Conservation (phyloP, 345 rosid genomes). For the Leavenworthia alabamica region DNA sequence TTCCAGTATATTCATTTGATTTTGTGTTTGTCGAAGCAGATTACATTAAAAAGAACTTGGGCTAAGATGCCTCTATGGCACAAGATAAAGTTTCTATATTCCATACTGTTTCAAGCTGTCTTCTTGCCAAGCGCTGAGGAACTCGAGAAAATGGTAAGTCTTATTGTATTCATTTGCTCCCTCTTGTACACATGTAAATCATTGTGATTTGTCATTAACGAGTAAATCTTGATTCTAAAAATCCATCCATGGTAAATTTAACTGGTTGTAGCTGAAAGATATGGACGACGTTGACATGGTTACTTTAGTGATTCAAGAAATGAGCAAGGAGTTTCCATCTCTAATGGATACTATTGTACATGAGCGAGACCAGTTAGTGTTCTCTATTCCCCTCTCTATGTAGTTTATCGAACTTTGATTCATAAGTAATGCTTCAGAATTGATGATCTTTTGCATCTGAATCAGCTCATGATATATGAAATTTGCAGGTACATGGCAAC, state of each 20-base stretch:
- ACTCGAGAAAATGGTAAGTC: conserved; percentile 72
- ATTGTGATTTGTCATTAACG: not conserved
- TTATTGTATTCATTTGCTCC: not conserved
- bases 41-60: conserved; percentile 83
- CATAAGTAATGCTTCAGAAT: too few species aligned
- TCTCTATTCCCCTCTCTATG: too few species aligned
- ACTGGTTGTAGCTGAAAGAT: conserved; percentile 66
- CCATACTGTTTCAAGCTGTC: conserved; percentile 78
- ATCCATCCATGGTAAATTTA: not conserved
- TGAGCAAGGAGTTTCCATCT: conserved; percentile 96
- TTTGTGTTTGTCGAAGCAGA: conserved; percentile 41
- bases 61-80: conserved; percentile 94
- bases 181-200: not conserved
- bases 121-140: conserved; percentile 84
- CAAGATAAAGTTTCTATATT: conserved; percentile 64
- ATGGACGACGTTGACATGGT: conserved; percentile 91
- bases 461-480: too few species aligned
- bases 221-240: too few species aligned
- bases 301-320: conserved; percentile 94
- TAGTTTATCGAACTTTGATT: not conserved
- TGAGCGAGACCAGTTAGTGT: conserved; percentile 93
- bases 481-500: conserved; percentile 80
- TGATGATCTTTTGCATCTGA: not conserved
- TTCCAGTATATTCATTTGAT: conserved; percentile 1
- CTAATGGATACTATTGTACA: conserved; percentile 90